Conservation (phyloP, 2,329 filamentous ascomycete genomes). For the Aureobasidium sp. region DNA sequence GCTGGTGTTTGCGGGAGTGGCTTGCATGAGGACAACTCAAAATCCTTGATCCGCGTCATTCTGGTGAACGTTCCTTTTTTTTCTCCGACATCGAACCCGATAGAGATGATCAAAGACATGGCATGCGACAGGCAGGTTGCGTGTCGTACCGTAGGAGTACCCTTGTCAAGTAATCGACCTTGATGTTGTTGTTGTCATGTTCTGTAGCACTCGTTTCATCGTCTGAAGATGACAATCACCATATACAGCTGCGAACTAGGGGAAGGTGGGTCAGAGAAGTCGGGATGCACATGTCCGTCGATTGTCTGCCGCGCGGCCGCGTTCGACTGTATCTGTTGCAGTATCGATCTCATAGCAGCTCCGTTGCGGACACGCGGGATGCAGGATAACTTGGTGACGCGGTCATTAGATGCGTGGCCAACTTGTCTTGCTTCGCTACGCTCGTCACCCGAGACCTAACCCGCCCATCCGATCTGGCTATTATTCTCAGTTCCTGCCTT, state of each 20-base stretch:
- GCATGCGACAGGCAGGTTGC: neutral
- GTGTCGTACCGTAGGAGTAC: neutral
- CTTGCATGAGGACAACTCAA: neutral
- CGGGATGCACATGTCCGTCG: slow-evolving; percentile 8
- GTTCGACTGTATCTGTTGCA: neutral
- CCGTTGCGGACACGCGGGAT: neutral
- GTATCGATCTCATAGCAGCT: slow-evolving; percentile 1
- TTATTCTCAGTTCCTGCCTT: slow-evolving; percentile 8
- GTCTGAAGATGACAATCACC: slow-evolving; percentile 10
- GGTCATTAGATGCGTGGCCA: slow-evolving; percentile 11
- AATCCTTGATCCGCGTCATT: slow-evolving; percentile 2
- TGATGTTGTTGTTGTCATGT: neutral
- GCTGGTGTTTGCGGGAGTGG: slow-evolving; percentile 3
- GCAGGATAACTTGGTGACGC: slow-evolving; percentile 4
- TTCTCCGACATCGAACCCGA: neutral
- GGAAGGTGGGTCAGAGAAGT: slow-evolving; percentile 6
- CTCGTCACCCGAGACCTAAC: neutral
- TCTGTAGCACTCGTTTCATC: slow-evolving; percentile 3
- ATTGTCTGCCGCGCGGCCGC: slow-evolving; percentile 12
- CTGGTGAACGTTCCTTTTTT: neutral
- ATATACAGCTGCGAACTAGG: neutral
- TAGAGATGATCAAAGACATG: neutral
- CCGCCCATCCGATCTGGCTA: neutral
- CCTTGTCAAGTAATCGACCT: neutral
- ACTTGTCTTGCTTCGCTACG: slow-evolving; percentile 4